These are phyloP conservation scores for Mycosarcoma mackinlayi DNA, from an alignment of 1,284 basidiomycete genomes.

Conservation along the genomic window DNA sequence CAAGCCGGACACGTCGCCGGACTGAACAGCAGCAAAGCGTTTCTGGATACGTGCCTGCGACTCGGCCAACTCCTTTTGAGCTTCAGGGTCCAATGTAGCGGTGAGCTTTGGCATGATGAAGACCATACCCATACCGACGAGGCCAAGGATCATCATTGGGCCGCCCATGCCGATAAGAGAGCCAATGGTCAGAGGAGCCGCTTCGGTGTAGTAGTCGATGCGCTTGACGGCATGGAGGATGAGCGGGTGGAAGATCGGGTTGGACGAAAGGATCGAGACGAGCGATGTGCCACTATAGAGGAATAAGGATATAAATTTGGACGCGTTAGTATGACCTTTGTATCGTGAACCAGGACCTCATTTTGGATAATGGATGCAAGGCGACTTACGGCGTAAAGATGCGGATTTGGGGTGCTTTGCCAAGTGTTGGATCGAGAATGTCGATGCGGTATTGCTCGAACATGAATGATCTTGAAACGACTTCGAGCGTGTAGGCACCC, in stretches of 20 bases:
- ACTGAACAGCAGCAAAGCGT: conserved; percentile 48
- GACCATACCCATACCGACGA: conserved; percentile 44
- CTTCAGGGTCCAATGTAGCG: conserved; percentile 45
- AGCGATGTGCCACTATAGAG: conserved; percentile 38
- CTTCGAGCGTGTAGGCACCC: conserved; percentile 46
- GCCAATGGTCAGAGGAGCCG: conserved; percentile 34
- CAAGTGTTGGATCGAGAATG: conserved; percentile 16
- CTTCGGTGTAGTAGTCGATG: conserved; percentile 44
- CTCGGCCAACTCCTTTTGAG: conserved; percentile 47
- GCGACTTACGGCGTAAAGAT: conserved; percentile 43
- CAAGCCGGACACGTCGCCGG: conserved; percentile 46
- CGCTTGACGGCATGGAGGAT: conserved; percentile 43
- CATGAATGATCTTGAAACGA: conserved; percentile 34
- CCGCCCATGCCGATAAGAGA: conserved; percentile 49
- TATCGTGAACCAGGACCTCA: no score
- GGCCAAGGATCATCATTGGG: conserved; percentile 43
- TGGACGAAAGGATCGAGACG: conserved; percentile 27
- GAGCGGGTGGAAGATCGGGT: conserved; percentile 39
- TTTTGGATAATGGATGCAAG: background rate
- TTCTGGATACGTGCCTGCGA: conserved; percentile 50
- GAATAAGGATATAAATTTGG: no score
- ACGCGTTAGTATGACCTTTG: no score
- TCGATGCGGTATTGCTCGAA: conserved; percentile 53
- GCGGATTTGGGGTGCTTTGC: conserved; percentile 44
- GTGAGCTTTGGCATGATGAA: conserved; percentile 44